These are phyloP conservation scores for Geotrichum bryndzae DNA, from an alignment of 1,139 yeast genomes.

Conservation along the genomic window DNA sequence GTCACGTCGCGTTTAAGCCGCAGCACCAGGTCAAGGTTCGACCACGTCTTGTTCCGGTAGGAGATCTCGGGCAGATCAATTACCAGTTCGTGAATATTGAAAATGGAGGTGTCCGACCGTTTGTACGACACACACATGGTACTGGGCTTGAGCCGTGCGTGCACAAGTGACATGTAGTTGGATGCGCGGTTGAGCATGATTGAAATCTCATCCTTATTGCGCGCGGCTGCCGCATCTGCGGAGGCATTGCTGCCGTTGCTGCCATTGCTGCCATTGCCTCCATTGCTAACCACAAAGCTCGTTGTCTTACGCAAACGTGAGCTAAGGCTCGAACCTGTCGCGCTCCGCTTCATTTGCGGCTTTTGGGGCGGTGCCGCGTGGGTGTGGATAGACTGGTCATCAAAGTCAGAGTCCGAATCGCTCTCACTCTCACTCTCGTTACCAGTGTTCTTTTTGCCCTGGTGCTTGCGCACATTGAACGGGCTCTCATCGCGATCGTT, in stretches of 20 bases:
- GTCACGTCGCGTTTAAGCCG: conserved; percentile 59
- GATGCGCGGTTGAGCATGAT: conserved; percentile 63
- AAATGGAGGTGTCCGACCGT: conserved; percentile 48
- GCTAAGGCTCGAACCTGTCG: background rate
- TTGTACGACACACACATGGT: conserved; percentile 64
- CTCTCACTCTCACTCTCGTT: background rate
- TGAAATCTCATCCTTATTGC: conserved; percentile 42
- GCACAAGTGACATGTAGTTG: conserved; percentile 56
- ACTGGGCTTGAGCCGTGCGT: conserved; percentile 50
- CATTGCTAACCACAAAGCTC: conserved; percentile 1
- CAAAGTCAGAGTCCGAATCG: background rate
- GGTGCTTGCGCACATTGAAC: conserved; percentile 1
- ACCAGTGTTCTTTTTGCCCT: background rate
- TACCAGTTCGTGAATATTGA: conserved; percentile 65
- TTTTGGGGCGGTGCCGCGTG: background rate
- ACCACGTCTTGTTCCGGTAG: conserved; percentile 68
- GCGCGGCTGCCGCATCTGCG: background rate
- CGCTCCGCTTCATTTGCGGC: background rate
- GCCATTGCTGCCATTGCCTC: background rate
- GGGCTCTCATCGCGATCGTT: conserved; percentile 30
- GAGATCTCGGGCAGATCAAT: conserved; percentile 57
- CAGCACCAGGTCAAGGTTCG: conserved; percentile 63
- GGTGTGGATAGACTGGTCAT: background rate
- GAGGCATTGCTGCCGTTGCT: background rate
- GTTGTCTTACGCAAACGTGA: background rate